Percentiles rank a stretch among this genome's conserved stretches.
These are phyloP conservation scores for Stachybotrys chlorohalonatus DNA, from an alignment of 2,329 filamentous ascomycete genomes.

Conservation along the genomic window DNA sequence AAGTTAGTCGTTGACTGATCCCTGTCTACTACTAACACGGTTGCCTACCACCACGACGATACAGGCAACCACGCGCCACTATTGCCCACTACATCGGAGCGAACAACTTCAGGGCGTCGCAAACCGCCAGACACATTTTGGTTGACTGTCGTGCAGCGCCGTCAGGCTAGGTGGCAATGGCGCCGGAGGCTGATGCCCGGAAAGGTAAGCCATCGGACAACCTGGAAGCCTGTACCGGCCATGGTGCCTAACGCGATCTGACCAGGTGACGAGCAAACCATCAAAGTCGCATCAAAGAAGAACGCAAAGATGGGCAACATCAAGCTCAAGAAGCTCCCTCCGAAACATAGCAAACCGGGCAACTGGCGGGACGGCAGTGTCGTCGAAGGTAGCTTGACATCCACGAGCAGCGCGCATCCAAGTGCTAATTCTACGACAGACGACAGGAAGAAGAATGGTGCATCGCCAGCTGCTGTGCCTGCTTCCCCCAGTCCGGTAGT, in stretches of 20 bases:
- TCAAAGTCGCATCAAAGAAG: slow-evolving; percentile 54
- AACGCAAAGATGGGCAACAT: slow-evolving; percentile 40
- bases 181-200: slow-evolving; percentile 12
- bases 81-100: too few species aligned
- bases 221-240: not conserved
- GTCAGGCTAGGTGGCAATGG: slow-evolving; percentile 4
- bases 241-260: slow-evolving; percentile 2
- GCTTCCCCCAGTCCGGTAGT: slow-evolving; percentile 47
- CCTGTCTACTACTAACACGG: not conserved
- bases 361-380: slow-evolving; percentile 64
- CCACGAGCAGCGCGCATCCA: not conserved
- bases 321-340: slow-evolving; percentile 53
- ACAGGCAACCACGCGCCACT: not conserved
- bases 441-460: slow-evolving; percentile 44
- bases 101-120: too few species aligned
- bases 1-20: not conserved
- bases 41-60: not conserved
- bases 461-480: slow-evolving; percentile 30
- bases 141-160: not conserved
- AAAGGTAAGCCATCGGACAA: slow-evolving; percentile 16
- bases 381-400: slow-evolving; percentile 42
- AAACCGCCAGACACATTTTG: too few species aligned
- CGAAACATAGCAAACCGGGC: slow-evolving; percentile 56
- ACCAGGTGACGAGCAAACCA: slow-evolving; percentile 47
- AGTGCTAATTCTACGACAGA: slow-evolving; percentile 20